Percentiles rank a stretch among this genome's conserved stretches.
phyloP scores from a whole-genome alignment of 306 rosid species.

The Arachis stenosperma region DNA sequence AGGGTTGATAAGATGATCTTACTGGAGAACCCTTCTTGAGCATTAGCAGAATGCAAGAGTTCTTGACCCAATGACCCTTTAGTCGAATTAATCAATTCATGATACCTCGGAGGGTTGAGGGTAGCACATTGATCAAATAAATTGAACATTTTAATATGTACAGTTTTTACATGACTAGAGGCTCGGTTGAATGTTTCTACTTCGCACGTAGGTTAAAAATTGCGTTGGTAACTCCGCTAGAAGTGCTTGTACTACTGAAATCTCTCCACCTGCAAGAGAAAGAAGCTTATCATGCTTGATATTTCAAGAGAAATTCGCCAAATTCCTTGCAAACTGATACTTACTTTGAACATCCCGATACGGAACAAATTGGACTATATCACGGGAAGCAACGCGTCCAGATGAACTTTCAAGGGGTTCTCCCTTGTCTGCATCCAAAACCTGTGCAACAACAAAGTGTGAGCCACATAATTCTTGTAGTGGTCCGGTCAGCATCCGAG shows the following conservation, averaged over 20 bases:
- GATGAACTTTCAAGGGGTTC: conserved; percentile 73
- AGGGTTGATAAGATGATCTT: conserved; percentile 3
- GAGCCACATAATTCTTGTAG: neutral
- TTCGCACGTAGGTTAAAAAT: conserved; percentile 74
- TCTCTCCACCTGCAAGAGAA: conserved; percentile 62
- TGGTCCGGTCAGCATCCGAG: conserved; percentile 2
- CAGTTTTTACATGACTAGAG: conserved; percentile 44
- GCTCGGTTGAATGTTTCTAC: conserved; percentile 69
- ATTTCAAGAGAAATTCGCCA: conserved; percentile 22
- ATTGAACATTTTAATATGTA: conserved; percentile 37
- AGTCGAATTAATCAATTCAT: neutral
- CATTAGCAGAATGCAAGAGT: conserved; percentile 21
- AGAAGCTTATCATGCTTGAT: neutral
- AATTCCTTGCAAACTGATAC: conserved; percentile 28
- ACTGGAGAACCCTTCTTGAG: conserved; percentile 19
- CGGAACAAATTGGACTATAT: conserved; percentile 82
- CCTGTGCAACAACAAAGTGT: conserved; percentile 39
- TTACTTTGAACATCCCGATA: conserved; percentile 76
- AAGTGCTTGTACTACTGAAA: conserved; percentile 80
- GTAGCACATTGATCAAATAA: conserved; percentile 32
- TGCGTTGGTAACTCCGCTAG: conserved; percentile 83
- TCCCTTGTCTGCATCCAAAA: conserved; percentile 85
- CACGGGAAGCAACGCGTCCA: conserved; percentile 82
- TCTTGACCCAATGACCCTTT: conserved; percentile 23
- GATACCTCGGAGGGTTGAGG: conserved; percentile 3